phyloP scores from a whole-genome alignment of 768 basidiomycete species.

The Phallus indusiatus region DNA sequence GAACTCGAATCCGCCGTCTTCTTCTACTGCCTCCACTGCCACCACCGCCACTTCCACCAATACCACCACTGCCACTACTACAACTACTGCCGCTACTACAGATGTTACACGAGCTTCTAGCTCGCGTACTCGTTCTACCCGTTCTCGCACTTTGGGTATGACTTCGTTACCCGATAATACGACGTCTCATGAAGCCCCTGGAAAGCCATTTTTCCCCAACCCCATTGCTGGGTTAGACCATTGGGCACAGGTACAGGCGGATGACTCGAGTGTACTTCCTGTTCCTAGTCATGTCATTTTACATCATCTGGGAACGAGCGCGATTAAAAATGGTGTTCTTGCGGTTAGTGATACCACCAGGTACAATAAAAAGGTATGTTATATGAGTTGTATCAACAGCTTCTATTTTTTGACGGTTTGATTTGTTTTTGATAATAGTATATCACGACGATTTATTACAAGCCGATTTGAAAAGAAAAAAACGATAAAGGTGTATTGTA shows the following conservation, averaged over 20 bases:
- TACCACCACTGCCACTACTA: conserved; percentile 24
- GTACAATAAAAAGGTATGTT: conserved; percentile 79
- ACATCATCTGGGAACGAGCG: conserved; percentile 91
- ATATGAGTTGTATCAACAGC: background rate
- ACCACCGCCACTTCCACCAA: conserved; percentile 25
- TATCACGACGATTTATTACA: conserved; percentile 79
- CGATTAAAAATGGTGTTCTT: conserved; percentile 86
- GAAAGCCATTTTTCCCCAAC: background rate
- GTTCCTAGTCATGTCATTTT: conserved; percentile 91
- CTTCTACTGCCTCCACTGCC: conserved; percentile 24
- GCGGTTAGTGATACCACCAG: conserved; percentile 88
- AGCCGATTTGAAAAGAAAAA: conserved; percentile 37
- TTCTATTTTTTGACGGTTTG: background rate
- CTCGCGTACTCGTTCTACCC: conserved; percentile 9
- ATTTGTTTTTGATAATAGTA: conserved; percentile 45
- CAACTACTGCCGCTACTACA: conserved; percentile 25
- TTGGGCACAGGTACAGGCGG: conserved; percentile 38
- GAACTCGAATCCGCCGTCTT: conserved; percentile 9
- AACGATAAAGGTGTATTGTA: conserved; percentile 2
- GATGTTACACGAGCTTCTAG: conserved; percentile 15
- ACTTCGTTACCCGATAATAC: background rate
- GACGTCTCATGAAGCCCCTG: background rate
- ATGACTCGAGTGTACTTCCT: conserved; percentile 85
- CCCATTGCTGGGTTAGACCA: conserved; percentile 4
- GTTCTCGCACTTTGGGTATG: conserved; percentile 13